Base-by-base conservation (phyloP, 805 yeast genomes). In the Saccharomycopsis guyanensis region DNA sequence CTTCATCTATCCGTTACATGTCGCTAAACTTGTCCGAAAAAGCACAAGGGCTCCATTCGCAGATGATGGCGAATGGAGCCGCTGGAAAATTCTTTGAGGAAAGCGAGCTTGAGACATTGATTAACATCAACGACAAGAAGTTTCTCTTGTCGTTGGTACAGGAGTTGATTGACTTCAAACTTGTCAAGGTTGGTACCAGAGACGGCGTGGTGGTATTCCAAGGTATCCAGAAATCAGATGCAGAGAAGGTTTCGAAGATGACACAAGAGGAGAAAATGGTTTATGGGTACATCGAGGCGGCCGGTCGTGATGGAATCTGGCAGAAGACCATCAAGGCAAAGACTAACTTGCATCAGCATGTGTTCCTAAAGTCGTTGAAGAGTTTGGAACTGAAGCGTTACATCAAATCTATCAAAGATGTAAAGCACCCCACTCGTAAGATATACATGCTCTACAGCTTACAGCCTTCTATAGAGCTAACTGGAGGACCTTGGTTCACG, bases 401-500 rank as follows among this genome's bases (percentile, higher is more conserved):
- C 62, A 88, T 94, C 62, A 93, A 93, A 62, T 75, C 85, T 51
- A 87, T 93, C 59, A 91, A 93, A 60, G 78, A 86, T 20, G 97
- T 93, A 27, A 91, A 86, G 59, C 80, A 76, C 62, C 97, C 97
- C 12, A 91, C 97, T 1, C 74, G 98, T 54, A 93, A 93, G 59
- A 91, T 93, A 29, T 94, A 91, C 64, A 93, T 93, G 97, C 71
- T 93, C 45, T 91, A 89, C 61, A 81, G 86, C 59, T 68, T 93
- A 54, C 96, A 88, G 60, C 98, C 98, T 3, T 83, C 95, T 2
- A 81, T 86, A 27, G 97, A 91, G 55, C 93, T 93, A 33, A 93
- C 97, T 0, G 98, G 98, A 53, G 98, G 98, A 3, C 97, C 97
- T 3, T 93, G 98, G 98, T 93, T 89, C 60, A 88, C 97, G 0